phyloP scores from a whole-genome alignment of 768 basidiomycete species.

The Tephrocybe sp. region DNA sequence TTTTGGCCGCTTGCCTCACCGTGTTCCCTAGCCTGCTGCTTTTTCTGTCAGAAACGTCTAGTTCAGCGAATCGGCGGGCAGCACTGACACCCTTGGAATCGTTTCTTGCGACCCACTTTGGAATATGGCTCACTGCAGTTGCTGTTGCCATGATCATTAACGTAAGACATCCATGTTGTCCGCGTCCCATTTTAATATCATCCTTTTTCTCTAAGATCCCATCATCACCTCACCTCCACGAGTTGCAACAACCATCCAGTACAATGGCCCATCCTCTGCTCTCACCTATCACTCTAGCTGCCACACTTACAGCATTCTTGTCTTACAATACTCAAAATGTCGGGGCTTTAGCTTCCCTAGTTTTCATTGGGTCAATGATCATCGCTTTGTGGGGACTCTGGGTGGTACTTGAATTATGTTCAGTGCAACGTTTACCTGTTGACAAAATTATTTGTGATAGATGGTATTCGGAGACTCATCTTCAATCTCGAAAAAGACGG shows the following conservation, averaged over 20 bases:
- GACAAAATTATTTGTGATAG: conserved; percentile 28
- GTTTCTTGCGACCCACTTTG: conserved; percentile 67
- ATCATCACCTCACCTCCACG: conserved; percentile 36
- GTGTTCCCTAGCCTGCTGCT: conserved; percentile 64
- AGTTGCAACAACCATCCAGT: conserved; percentile 18
- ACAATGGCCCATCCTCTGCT: conserved; percentile 59
- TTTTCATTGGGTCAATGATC: conserved; percentile 45
- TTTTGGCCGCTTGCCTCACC: conserved; percentile 29
- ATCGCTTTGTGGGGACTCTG: conserved; percentile 70
- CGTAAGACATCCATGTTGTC: conserved; percentile 33
- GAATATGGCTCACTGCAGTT: conserved; percentile 55
- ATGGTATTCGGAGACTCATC: conserved; percentile 59
- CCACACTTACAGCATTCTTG: conserved; percentile 53
- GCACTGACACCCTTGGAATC: conserved; percentile 63
- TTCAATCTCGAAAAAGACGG: conserved; percentile 64
- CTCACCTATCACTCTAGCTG: conserved; percentile 52
- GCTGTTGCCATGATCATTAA: conserved; percentile 57
- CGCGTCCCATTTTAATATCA: conserved; percentile 5
- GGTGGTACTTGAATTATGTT: conserved; percentile 46
- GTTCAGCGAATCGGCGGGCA: conserved; percentile 28
- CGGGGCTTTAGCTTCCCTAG: conserved; percentile 51
- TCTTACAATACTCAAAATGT: conserved; percentile 62
- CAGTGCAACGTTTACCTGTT: conserved; percentile 5
- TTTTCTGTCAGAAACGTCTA: conserved; percentile 54
- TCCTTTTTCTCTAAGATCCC: conserved; percentile 34